Percentiles rank a stretch among this genome's conserved stretches.
phyloP scores from a whole-genome alignment of 2,329 filamentous ascomycete species.

The Chaetomium strumarium region DNA sequence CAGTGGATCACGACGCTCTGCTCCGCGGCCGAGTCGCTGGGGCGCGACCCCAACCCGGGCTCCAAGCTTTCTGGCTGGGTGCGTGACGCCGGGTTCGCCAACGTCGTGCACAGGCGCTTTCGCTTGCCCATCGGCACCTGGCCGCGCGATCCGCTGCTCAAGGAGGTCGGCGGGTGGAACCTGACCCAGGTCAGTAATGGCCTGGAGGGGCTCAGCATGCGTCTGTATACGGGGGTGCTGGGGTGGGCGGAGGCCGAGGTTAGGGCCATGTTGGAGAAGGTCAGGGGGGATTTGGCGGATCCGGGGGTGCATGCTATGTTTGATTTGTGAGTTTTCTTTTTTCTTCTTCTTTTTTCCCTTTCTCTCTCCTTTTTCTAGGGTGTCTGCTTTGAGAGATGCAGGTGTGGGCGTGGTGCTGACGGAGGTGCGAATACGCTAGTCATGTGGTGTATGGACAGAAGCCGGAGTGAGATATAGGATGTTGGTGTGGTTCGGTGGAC shows the following conservation, averaged over 20 bases:
- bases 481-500: no score
- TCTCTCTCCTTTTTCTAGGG: no score
- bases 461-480: background rate
- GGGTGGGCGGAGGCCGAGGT: conserved; percentile 25
- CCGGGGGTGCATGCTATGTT: conserved; percentile 23
- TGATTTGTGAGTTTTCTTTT: conserved; percentile 23
- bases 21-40: conserved; percentile 15
- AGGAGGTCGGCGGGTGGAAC: conserved; percentile 24
- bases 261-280: conserved; percentile 23
- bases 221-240: conserved; percentile 26
- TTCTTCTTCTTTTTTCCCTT: no score
- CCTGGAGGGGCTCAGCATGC: conserved; percentile 26
- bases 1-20: conserved; percentile 25
- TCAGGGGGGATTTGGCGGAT: conserved; percentile 25
- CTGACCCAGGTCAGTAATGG: conserved; percentile 21
- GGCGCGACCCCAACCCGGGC: conserved; percentile 25
- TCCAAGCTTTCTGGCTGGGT: conserved; percentile 28
- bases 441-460: conserved; percentile 16
- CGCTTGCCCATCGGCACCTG: conserved; percentile 25
- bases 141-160: conserved; percentile 28
- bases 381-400: background rate
- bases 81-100: conserved; percentile 20
- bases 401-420: background rate
- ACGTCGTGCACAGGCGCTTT: conserved; percentile 14
- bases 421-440: background rate